A percentile compares a stretch with the other conserved stretches of the same genome.
phyloP scores from a whole-genome alignment of 2,329 filamentous ascomycete genomes.

The Colletotrichum sp. region DNA sequence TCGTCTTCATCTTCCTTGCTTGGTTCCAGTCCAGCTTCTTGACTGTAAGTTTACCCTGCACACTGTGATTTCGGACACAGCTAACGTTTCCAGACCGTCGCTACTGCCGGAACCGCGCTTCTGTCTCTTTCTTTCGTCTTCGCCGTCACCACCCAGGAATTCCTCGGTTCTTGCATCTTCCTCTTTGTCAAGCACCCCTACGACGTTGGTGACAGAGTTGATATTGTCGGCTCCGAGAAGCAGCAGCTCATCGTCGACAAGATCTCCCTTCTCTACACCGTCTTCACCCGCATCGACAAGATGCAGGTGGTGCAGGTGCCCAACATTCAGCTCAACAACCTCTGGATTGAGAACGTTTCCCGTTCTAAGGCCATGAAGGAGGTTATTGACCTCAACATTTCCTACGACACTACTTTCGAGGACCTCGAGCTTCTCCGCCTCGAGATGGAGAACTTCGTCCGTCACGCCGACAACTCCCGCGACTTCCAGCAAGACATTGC shows the following conservation, averaged over 20 bases:
- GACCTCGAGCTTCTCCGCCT: conserved; percentile 84
- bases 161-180: conserved; percentile 98
- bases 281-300: conserved; percentile 79
- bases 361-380: conserved; percentile 93
- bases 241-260: conserved; percentile 84
- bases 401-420: conserved; percentile 87
- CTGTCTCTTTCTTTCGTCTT: conserved; percentile 98
- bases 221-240: conserved; percentile 65
- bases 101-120: conserved; percentile 88
- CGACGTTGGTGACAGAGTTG: conserved; percentile 93
- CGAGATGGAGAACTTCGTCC: conserved; percentile 87
- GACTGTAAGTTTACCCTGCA: conserved; percentile 50
- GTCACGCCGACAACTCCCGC: conserved; percentile 81
- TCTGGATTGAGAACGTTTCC: conserved; percentile 96
- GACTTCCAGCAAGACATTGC: conserved; percentile 89
- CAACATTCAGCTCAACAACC: conserved; percentile 87
- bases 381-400: conserved; percentile 78
- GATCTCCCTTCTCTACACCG: conserved; percentile 91
- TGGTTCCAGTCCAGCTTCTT: conserved; percentile 25
- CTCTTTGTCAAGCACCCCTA: conserved; percentile 98
- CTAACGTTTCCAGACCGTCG: conserved; percentile 64
- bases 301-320: conserved; percentile 82
- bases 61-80: not conserved
- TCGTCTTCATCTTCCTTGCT: conserved; percentile 75
- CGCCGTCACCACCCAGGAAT: conserved; percentile 87